Evolutionary conservation across 768 basidiomycete genomes (phyloP).

Genomic region (Suillus sp.): DNA sequence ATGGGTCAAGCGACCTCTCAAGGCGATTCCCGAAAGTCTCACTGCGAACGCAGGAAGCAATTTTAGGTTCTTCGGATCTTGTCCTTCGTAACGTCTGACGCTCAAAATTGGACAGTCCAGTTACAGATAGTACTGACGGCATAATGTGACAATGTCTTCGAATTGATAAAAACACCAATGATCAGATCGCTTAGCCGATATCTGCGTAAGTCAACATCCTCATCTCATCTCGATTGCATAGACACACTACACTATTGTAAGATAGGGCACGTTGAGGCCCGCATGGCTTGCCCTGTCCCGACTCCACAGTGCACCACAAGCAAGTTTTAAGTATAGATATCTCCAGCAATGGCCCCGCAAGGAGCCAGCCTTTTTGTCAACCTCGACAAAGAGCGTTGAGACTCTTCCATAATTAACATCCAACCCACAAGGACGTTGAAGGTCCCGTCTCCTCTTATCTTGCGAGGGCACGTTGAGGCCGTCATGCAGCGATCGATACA

Average conservation of each 20-base stretch:
- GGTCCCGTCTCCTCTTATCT: constrained; percentile 57
- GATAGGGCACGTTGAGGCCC: constrained; percentile 43
- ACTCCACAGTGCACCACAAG: constrained; percentile 18
- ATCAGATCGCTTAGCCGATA: background rate
- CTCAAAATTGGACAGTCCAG: background rate
- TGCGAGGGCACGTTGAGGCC: constrained; percentile 84
- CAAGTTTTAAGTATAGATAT: constrained; percentile 21
- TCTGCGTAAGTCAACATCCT: background rate
- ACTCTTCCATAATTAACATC: constrained; percentile 55
- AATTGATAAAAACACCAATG: no score
- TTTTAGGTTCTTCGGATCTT: background rate
- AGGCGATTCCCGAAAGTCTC: background rate
- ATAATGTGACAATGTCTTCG: no score
- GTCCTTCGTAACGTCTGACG: background rate
- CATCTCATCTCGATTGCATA: constrained; percentile 12
- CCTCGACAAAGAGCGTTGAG: constrained; percentile 45
- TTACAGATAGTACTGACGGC: no score
- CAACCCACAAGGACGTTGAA: constrained; percentile 60
- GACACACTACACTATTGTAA: constrained; percentile 8
- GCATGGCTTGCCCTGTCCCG: constrained; percentile 18
- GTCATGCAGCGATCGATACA: constrained; percentile 34
- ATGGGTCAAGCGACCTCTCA: background rate
- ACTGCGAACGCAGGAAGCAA: background rate
- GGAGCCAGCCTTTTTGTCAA: constrained; percentile 19
- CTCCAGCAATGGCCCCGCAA: constrained; percentile 7